Base-by-base conservation (phyloP, 2,329 filamentous ascomycete genomes). In the Cytospora paraplurivora region DNA sequence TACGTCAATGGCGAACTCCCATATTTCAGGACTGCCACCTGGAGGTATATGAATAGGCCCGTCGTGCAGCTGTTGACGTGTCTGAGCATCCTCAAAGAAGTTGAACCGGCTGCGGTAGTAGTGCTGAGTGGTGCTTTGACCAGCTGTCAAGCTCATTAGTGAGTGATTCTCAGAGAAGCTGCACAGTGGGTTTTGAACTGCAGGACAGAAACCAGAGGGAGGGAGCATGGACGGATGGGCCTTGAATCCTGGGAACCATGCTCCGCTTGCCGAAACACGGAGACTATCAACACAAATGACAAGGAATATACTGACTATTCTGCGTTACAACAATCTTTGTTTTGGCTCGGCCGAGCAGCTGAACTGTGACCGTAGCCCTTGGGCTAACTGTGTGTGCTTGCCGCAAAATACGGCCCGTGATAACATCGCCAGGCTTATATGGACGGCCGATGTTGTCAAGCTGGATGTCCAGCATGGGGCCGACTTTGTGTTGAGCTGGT, bases 1-100 rank as follows among this genome's bases (percentile, higher is more conserved):
- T 4, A 77, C 60, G 0, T 65, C 62, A 1, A 77, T 63, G 0
- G 70, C 64, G 49, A 76, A 76, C 0, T 69, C 68, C 75, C 74
- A 77, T 0, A 50, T 34, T 0, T 52, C 59, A 8, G 62, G 63
- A n/a, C 61, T 35, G 4, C 53, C 62, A 1, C 32, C 50, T 0
- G 55, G 38, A n/a, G 65, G 59, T n/a, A 71, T 68, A 19, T 74
- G 70, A 3, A 74, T 7, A 0, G 72, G 73, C 0, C 73, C 74
- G 1, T 66, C 37, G 50, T 69, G 17, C 6, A 66, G 65, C 12
- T 49, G 19, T 17, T 19, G 33, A 8, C 37, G 32, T 21, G 62
- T 59, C 12, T 50, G 41, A 1, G 21, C 49, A 1, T 58, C 38
- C n/a, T 62, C 53, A 49, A 74, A 69, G 12, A 75, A 63, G 55